Base-by-base conservation (phyloP, 305 asterid species). In the Fraxinus floribunda region DNA sequence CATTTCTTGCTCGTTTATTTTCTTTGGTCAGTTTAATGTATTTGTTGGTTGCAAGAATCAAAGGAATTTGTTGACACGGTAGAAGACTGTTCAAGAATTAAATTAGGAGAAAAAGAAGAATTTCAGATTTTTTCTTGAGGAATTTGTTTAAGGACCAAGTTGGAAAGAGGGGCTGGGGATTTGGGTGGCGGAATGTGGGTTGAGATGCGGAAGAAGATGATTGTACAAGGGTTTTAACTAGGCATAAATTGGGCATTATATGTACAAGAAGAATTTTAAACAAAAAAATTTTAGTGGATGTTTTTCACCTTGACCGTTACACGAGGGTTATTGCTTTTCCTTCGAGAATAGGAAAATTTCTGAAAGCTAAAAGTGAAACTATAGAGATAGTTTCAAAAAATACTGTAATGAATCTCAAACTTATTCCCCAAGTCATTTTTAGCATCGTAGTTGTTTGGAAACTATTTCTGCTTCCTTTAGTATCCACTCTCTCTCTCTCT, bases 281-380 rank as follows among this genome's bases (percentile, higher is more conserved):
- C 15, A 29, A 10, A 29, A 29, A 29, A 24, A 29, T 0, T 29
- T 68, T 29, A 30, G 36, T 29, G 36, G 38, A 68, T 15, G 29
- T 26, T 66, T 66, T 68, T 68, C 36, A 29, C 75, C 73, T 68
- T 10, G 18, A 11, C 5, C 36, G 6, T 10, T 68, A 26, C 75
- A 24, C 10, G 6, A 64, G 73, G 35, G 15, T 22, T 13, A 29
- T 26, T 64, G 16, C 36, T 24, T 77, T 81, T 62, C 41, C 13
- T 34, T 78, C 68, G 55, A 72, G 26, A 73, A 68, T 76, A 22
- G 78, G 72, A 36, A 68, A 57, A 44, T 75, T 82, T 75, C 41
- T 78, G 78, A 30, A 64, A 72, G 15, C 55, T 71, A 22, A 41
- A 16, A 46, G 32, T 75, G 18, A 29, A 22, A 55, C 24, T 72